Evolutionary conservation across 257 asterid species (phyloP), one percentile per base, ranked within the genome.

Genomic region (Nicotiana obtusifolia): DNA sequence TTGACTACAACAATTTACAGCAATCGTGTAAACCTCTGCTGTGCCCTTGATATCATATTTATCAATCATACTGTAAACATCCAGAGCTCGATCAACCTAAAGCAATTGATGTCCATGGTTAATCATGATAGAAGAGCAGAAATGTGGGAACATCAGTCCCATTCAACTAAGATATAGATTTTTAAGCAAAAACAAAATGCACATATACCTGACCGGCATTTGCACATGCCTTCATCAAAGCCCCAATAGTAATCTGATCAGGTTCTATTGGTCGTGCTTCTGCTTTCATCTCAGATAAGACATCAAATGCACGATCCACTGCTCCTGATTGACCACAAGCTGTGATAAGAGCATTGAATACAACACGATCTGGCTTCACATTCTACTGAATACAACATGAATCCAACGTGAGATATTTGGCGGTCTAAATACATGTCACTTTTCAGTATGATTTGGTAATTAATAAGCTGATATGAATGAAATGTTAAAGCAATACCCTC

Each of bases 281-380:
- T 59, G 93, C 88, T 84, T 87, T 89, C 99, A 94, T 95, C 88
- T 95, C 98, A 69, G 96, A 90, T 81, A 95, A 89, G 77, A 95
- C 98, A 83, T 95, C 99, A 87, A 95, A 95, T 53, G 99, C 99
- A 71, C 98, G 98, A 84, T 93, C 95, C 44, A 92, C 97, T 61
- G 97, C 99, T 90, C 94, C 93, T 20, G 98, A 94, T 88, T 94
- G 97, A 84, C 99, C 99, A 85, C 99, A 95, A 86, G 99, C 99
- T 83, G 95, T 91, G 90, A 95, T 95, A 86, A 95, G 98, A 28
- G 99, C 98, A 82, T 95, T 95, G 96, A 94, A 95, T 84, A 95
- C 90, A 82, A 94, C 99, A 88, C 97, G 90, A 85, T 95, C 99
- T 87, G 99, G 97, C 94, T 92, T 88, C 91, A 94, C 98, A 87